Percentiles rank a stretch among this genome's conserved stretches.
phyloP scores from a whole-genome alignment of 2,329 filamentous ascomycete species.

The Ceratocystis huliohia region DNA sequence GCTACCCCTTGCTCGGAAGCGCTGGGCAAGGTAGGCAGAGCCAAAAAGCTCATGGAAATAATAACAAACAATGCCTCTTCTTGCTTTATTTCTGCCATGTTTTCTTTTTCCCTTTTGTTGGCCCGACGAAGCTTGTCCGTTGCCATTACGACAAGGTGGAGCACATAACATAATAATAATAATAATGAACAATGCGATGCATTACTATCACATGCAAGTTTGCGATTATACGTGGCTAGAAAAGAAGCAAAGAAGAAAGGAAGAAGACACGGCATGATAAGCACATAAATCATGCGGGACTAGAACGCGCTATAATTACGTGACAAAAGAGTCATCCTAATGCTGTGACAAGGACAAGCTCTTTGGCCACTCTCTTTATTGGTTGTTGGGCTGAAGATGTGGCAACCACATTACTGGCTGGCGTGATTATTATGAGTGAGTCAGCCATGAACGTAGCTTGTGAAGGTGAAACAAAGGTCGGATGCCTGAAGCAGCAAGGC shows the following conservation, averaged over 20 bases:
- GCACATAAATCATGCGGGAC: not conserved
- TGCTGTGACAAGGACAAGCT: not conserved
- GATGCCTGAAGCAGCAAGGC: not conserved
- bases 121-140: not conserved
- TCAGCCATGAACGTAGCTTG: not conserved
- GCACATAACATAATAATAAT: not conserved
- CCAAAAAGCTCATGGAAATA: not conserved
- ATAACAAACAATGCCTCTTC: not conserved
- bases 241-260: not conserved
- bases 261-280: not conserved
- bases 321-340: not conserved
- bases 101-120: not conserved
- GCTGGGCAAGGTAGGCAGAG: not conserved
- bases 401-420: not conserved
- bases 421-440: not conserved
- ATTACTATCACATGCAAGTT: not conserved
- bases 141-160: slow-evolving; percentile 3
- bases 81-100: not conserved
- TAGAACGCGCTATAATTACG: not conserved
- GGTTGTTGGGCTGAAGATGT: not conserved
- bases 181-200: not conserved
- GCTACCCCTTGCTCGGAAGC: not conserved
- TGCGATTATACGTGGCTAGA: not conserved
- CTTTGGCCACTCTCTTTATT: not conserved
- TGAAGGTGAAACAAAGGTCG: not conserved